Base-by-base conservation (phyloP, 768 basidiomycete genomes). In the Lactarius tabidus region DNA sequence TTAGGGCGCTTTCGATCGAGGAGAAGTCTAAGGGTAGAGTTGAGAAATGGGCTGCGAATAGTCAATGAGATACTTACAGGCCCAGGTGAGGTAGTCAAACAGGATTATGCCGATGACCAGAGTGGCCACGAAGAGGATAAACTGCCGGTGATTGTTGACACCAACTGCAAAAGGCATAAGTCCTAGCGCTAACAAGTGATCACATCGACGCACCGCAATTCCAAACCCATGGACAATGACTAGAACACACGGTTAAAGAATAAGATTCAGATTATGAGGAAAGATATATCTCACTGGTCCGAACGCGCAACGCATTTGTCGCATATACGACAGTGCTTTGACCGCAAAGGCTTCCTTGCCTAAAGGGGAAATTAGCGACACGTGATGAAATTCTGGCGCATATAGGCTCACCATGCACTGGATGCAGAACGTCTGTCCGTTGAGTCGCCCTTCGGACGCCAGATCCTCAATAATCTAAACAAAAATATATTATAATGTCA, bases 211-310 rank as follows among this genome's bases (percentile, higher is more conserved):
- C 73, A 93, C 93, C 87, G 74, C 96, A 98, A 76, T 98, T 98
- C 95, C 95, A 99, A 18, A 98, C 88, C 97, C 97, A 99, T 1
- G 96, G 97, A 70, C 97, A 98, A 71, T 99, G 95, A 71, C 95
- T 96, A 55, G 51, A 54, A 33, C 54, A 33, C 23, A 2, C 56
- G 38, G 12, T 52, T 65, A 36, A 70, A 65, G 63, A n/a, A 6
- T 61, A 58, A 60, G 17, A 29, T 43, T 28, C 7, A 52, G 38
- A 62, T 8, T 57, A 36, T 10, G 41, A 36, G 9, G 41, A 23
- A 12, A 26, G 6, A 52, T 35, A 26, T 6, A 2, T 80, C 91
- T 73, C 74, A 97, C 94, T 99, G 97, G 72, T 99, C 97, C 71
- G 88, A 91, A 55, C 95, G 82, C 15, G 91, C 90, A 23, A 93